Conservation (phyloP, 345 rosid genomes). For the Rhodomyrtus tomentosa region DNA sequence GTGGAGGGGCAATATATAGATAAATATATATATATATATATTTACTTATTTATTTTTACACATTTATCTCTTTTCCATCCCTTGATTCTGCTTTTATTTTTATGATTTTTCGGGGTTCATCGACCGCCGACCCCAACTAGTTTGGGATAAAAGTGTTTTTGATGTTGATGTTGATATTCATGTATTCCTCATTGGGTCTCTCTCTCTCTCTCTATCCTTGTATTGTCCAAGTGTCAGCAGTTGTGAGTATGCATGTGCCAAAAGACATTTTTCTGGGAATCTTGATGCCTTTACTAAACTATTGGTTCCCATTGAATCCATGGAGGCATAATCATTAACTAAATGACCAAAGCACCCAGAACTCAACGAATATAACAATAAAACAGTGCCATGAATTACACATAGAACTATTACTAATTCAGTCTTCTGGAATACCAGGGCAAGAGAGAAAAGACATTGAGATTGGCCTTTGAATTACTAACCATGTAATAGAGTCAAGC, state of each 20-base stretch:
- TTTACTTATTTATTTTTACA: no score
- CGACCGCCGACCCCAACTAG: no score
- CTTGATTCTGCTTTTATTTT: no score
- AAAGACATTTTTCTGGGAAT: not conserved
- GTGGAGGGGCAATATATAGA: no score
- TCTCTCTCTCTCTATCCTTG: not conserved
- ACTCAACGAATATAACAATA: not conserved
- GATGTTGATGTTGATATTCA: no score
- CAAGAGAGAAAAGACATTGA: not conserved
- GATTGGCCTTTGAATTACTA: not conserved
- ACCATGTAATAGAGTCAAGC: not conserved
- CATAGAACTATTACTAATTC: not conserved
- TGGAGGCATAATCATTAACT: not conserved
- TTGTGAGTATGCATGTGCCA: not conserved
- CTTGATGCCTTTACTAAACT: not conserved
- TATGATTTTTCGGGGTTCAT: no score
- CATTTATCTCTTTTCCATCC: no score
- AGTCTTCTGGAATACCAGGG: not conserved
- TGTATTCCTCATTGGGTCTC: not conserved
- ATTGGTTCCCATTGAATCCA: not conserved
- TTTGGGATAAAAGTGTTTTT: no score
- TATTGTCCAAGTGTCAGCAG: not conserved
- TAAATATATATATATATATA: no score
- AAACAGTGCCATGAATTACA: not conserved
- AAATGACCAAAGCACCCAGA: not conserved